phyloP scores from a whole-genome alignment of 257 asterid species.

The Handroanthus guayacan region DNA sequence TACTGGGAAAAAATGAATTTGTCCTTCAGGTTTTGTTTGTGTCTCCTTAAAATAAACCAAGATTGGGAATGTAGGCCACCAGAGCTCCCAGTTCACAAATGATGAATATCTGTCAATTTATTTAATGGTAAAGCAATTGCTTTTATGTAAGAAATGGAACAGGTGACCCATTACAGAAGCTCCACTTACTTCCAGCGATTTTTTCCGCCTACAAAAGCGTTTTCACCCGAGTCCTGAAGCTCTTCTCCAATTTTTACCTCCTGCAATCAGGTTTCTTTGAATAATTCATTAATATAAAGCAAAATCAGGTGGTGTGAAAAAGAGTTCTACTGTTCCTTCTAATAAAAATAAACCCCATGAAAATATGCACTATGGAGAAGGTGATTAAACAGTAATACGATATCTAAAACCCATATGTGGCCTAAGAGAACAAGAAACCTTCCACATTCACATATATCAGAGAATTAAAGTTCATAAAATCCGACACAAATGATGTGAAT shows the following conservation, averaged over 20 bases:
- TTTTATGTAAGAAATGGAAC: conserved; percentile 22
- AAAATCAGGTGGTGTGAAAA: not conserved
- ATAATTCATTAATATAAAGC: not conserved
- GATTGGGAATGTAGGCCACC: conserved; percentile 97
- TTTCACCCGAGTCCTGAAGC: conserved; percentile 88
- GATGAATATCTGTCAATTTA: conserved; percentile 68
- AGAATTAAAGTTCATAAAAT: conserved; percentile 5
- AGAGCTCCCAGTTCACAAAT: conserved; percentile 95
- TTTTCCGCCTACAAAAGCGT: conserved; percentile 90
- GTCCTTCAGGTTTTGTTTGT: conserved; percentile 91
- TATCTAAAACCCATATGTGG: conserved; percentile 2
- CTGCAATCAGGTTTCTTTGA: conserved; percentile 46
- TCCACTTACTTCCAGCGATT: conserved; percentile 94
- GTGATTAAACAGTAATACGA: not conserved
- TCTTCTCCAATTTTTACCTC: conserved; percentile 88
- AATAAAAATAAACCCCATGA: conserved; percentile 9
- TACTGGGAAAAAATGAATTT: conserved; percentile 78
- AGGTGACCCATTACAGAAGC: conserved; percentile 12
- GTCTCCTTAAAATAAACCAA: conserved; percentile 91
- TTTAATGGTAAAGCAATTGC: conserved; percentile 2
- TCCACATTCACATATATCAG: not conserved
- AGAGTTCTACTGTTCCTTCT: not conserved
- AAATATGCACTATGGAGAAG: conserved; percentile 2
- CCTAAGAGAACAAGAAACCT: not conserved
- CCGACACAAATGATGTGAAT: not conserved